Evolutionary conservation across 2,329 filamentous ascomycete species (phyloP).

Genomic region (Fusarium dlaminii): DNA sequence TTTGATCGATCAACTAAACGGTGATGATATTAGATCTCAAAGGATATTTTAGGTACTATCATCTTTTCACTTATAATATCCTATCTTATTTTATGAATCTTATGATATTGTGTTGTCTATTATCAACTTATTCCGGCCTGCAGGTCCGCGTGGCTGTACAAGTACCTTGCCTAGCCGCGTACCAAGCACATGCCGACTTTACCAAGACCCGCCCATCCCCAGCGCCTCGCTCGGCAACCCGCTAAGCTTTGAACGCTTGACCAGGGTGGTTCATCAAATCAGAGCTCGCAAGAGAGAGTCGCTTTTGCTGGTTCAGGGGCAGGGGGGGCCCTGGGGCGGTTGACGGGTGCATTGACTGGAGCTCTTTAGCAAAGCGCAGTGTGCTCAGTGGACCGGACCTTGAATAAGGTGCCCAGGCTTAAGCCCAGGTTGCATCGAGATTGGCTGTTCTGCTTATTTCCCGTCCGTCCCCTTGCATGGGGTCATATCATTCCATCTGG

Average conservation of each 20-base stretch:
- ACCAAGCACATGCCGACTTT: constrained; percentile 13
- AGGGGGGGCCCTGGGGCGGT: constrained; percentile 18
- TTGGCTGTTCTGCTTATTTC: constrained; percentile 33
- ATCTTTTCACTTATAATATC: neutral
- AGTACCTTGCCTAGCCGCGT: neutral
- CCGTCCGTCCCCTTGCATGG: constrained; percentile 20
- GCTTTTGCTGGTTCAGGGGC: constrained; percentile 37
- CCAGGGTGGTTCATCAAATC: constrained; percentile 27
- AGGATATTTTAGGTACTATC: neutral
- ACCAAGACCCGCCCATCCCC: constrained; percentile 21
- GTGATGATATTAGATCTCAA: neutral
- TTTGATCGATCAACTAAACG: neutral
- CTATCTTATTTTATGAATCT: neutral
- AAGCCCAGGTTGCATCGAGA: constrained; percentile 32
- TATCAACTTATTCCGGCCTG: constrained; percentile 9
- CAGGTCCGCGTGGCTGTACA: constrained; percentile 10
- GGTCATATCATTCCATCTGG: constrained; percentile 11
- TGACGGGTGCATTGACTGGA: constrained; percentile 9
- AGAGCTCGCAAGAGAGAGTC: constrained; percentile 2
- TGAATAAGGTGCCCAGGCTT: constrained; percentile 16
- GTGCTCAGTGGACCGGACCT: constrained; percentile 15
- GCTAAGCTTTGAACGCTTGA: constrained; percentile 29
- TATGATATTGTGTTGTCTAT: neutral
- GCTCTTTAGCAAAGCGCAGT: constrained; percentile 11
- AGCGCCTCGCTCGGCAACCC: constrained; percentile 39